Evolutionary conservation across 1,284 basidiomycete species (phyloP), one percentile per base, ranked within the genome.

Genomic region (Cystobasidiaceae sp.): DNA sequence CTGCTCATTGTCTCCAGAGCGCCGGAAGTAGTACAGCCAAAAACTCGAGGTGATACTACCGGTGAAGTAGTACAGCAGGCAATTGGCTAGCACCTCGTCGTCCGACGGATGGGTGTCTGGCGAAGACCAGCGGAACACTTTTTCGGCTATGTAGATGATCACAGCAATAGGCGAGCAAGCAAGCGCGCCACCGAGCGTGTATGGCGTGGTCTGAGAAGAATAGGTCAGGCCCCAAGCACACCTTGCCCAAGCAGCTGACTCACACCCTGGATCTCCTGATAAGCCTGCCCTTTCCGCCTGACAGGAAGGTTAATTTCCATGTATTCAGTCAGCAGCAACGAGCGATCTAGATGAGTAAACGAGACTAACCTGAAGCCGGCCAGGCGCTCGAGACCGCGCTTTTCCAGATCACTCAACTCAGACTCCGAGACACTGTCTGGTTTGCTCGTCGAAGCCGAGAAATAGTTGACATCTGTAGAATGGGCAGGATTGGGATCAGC

Each of bases 31-130:
- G 34, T 67, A 67, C 9, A 67, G 46, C 66, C 66, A 67, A 37
- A 63, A 64, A 28, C 17, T 23, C 19, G 34, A 46, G 4, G 62
- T 64, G 51, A 67, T 48, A 27, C 5, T 33, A 17, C 37, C 25
- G 6, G 66, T 56, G 32, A 67, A 67, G 51, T 54, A 64, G 49
- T 67, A 67, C 8, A 67, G 50, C 50, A 67, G 49, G 33, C 44
- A 45, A 27, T 64, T 63, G 23, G 66, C 52, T 13, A 67, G 27
- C 23, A 64, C 45, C 19, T 52, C 52, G 21, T 62, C 59, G 21
- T 43, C 28, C 13, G 43, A 54, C 9, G 61, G 50, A 17, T 62
- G 60, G 2, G 59, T 64, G 11, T 39, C 27, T 1, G 66, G 66
- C 2, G 66, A 62, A 21, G 52, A 57, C 66, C 66, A 67, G 13